Conservation (phyloP, 1,284 basidiomycete genomes). For the Ganoderma leucocontextum region DNA sequence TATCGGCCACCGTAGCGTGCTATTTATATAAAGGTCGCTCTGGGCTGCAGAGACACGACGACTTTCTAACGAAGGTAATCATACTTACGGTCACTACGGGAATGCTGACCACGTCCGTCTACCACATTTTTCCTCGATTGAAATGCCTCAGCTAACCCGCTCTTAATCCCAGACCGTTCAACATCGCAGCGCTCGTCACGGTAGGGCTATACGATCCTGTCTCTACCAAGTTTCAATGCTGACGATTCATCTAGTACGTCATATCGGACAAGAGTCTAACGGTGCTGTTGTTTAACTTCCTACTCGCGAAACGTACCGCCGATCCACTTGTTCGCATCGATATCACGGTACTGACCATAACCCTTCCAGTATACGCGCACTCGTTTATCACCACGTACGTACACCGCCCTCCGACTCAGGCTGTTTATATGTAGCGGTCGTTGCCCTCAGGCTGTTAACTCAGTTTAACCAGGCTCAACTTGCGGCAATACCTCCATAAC, state of each 20-base stretch:
- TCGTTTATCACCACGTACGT: background rate
- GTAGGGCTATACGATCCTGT: background rate
- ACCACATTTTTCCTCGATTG: background rate
- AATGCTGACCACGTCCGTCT: slow-evolving; percentile 1
- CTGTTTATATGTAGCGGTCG: too few species aligned
- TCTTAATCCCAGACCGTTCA: background rate
- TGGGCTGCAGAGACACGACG: background rate
- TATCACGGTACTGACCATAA: background rate
- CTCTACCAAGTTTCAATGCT: background rate
- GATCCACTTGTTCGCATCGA: background rate
- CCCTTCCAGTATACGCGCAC: background rate
- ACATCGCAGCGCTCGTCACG: background rate
- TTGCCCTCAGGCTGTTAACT: too few species aligned
- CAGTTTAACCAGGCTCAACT: background rate
- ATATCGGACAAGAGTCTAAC: background rate
- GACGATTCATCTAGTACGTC: background rate
- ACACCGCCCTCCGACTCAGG: background rate
- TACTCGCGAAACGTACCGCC: background rate
- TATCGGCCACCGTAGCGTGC: background rate
- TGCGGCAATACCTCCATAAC: background rate
- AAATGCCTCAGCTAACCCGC: background rate
- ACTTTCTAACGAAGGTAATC: slow-evolving; percentile 4
- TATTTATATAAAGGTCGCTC: background rate
- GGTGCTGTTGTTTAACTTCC: background rate
- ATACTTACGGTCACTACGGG: background rate